These are phyloP conservation scores for Aspergillus neoniger DNA, from an alignment of 2,329 filamentous ascomycete genomes.

Conservation along the genomic window DNA sequence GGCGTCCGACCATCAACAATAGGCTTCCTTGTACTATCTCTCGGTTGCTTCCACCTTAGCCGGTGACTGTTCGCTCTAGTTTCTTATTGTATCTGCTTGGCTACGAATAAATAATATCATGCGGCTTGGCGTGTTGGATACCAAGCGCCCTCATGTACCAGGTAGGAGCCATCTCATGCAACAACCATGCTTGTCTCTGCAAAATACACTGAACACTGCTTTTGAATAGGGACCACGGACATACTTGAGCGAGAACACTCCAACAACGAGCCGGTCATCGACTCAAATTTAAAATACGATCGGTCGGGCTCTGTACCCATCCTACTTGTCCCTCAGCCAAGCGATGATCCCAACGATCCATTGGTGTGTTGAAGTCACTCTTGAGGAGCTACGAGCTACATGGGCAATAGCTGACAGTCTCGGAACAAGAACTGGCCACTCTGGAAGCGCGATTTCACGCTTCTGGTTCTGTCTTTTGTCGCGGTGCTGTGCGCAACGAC, in stretches of 20 bases:
- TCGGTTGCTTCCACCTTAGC: background rate
- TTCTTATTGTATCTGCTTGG: background rate
- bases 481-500: constrained; percentile 83
- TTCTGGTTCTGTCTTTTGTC: constrained; percentile 73
- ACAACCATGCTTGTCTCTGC: no score
- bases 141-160: constrained; percentile 68
- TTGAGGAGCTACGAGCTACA: background rate
- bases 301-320: constrained; percentile 66
- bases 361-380: constrained; percentile 52
- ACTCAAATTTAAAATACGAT: constrained; percentile 69
- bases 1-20: background rate
- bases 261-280: constrained; percentile 32
- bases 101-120: constrained; percentile 41
- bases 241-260: constrained; percentile 63
- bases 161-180: constrained; percentile 53
- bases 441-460: constrained; percentile 80
- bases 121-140: constrained; percentile 73
- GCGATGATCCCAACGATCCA: constrained; percentile 87
- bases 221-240: constrained; percentile 45
- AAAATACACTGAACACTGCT: background rate
- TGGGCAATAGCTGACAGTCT: background rate
- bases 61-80: no score
- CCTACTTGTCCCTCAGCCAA: constrained; percentile 87
- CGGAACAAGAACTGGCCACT: constrained; percentile 72
- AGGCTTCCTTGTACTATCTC: background rate